These are phyloP conservation scores for Cercospora sp. DNA, from an alignment of 2,329 filamentous ascomycete genomes.

Conservation along the genomic window DNA sequence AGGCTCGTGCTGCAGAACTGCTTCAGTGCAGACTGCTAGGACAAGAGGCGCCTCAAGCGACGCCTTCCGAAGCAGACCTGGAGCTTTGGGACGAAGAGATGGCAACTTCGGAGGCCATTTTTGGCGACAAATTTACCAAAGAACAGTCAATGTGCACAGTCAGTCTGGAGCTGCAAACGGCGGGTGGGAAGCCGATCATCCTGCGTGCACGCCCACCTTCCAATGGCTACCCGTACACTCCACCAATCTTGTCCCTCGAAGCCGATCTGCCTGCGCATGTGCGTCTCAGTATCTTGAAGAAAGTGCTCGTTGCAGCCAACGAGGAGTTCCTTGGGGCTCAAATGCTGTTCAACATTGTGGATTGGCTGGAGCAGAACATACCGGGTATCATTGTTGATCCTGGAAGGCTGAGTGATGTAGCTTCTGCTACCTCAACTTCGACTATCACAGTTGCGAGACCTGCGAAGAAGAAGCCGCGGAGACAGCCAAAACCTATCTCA, in stretches of 20 bases:
- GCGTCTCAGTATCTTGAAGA: constrained; percentile 80
- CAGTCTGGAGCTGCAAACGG: constrained; percentile 56
- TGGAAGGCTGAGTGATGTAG: constrained; percentile 80
- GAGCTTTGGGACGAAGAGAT: constrained; percentile 85
- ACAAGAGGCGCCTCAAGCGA: constrained; percentile 25
- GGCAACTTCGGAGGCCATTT: constrained; percentile 80
- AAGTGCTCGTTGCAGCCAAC: constrained; percentile 70
- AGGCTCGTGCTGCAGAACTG: constrained; percentile 74
- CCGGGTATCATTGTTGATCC: constrained; percentile 81
- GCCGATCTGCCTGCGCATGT: constrained; percentile 82
- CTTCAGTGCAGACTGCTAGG: constrained; percentile 69
- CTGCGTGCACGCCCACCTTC: constrained; percentile 71
- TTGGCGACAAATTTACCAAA: constrained; percentile 67
- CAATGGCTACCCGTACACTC: constrained; percentile 66
- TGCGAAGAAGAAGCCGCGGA: constrained; percentile 39
- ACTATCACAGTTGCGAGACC: constrained; percentile 28
- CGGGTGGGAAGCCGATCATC: constrained; percentile 48
- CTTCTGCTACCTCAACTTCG: constrained; percentile 68
- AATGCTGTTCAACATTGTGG: constrained; percentile 86
- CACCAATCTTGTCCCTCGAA: constrained; percentile 69
- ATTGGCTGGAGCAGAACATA: constrained; percentile 87
- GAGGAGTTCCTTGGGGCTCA: constrained; percentile 75
- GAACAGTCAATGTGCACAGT: constrained; percentile 65
- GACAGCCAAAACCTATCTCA: constrained; percentile 58
- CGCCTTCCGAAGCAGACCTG: constrained; percentile 40